These are phyloP conservation scores for Fusarium oxysporum DNA, from an alignment of 2,329 filamentous ascomycete genomes.

Conservation along the genomic window DNA sequence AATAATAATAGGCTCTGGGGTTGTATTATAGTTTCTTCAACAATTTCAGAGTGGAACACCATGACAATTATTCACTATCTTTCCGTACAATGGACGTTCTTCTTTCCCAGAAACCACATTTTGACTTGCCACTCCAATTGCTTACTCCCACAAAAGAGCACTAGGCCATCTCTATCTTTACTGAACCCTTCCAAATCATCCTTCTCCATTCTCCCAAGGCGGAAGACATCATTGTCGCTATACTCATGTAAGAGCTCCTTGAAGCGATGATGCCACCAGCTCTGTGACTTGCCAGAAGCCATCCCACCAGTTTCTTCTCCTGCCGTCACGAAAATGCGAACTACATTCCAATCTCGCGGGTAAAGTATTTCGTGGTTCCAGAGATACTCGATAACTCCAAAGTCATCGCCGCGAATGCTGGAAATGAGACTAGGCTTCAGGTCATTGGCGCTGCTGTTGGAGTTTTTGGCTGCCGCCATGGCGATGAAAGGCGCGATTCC, in stretches of 20 bases:
- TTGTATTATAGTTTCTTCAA: too few species aligned
- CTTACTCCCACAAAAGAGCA: conserved; percentile 11
- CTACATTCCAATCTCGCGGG: not conserved
- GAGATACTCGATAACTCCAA: not conserved
- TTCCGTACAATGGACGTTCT: not conserved
- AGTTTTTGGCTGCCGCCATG: not conserved
- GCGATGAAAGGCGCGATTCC: not conserved
- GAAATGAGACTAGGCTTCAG: not conserved
- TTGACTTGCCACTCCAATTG: conserved; percentile 19
- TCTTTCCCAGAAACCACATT: conserved; percentile 7
- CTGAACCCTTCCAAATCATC: not conserved
- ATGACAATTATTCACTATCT: not conserved
- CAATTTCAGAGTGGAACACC: too few species aligned
- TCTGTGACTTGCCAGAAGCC: not conserved
- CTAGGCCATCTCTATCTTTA: rapidly evolving
- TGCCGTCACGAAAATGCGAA: not conserved
- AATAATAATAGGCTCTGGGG: too few species aligned
- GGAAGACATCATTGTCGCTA: not conserved
- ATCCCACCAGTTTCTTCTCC: not conserved
- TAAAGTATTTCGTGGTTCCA: not conserved
- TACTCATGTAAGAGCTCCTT: not conserved
- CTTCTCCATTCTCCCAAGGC: not conserved
- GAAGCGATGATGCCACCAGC: conserved; percentile 8
- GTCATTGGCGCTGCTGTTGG: rapidly evolving
- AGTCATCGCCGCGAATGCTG: conserved; percentile 3